These are phyloP conservation scores for Delonix regia DNA, from an alignment of 306 rosid genomes.

Conservation along the genomic window DNA sequence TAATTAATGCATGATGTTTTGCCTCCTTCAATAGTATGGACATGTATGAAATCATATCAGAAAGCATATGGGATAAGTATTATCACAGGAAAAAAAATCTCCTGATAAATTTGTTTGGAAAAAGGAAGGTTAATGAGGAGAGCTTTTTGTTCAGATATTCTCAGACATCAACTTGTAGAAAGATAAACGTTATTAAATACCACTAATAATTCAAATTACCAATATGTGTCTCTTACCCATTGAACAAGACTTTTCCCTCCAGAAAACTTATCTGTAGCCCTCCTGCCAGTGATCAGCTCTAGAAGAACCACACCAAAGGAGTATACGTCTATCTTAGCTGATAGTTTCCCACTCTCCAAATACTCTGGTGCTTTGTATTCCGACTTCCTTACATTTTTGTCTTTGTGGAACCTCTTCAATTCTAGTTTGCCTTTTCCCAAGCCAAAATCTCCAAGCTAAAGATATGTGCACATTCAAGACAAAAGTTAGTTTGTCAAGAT, in stretches of 20 bases:
- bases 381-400: not conserved
- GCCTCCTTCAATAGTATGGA: not conserved
- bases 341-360: constrained; percentile 15
- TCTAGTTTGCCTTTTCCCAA: not conserved
- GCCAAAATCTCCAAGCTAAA: constrained; percentile 30
- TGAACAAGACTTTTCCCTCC: constrained; percentile 17
- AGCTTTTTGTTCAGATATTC: not conserved
- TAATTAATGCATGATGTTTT: not conserved
- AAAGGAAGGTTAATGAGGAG: not conserved
- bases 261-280: constrained; percentile 1
- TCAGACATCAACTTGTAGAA: not conserved
- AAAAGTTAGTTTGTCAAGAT: not conserved
- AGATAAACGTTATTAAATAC: not conserved
- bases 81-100: not conserved
- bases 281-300: constrained; percentile 31
- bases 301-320: constrained; percentile 33
- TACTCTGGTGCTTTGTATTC: constrained; percentile 25
- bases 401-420: not conserved
- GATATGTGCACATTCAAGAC: not conserved
- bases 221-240: constrained; percentile 21
- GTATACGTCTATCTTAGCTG: constrained; percentile 25
- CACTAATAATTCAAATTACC: not conserved
- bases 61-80: not conserved
- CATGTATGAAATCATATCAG: not conserved
- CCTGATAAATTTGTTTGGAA: not conserved